These are phyloP conservation scores for Porogramme epimiltina DNA, from an alignment of 1,284 basidiomycete genomes.

Conservation along the genomic window DNA sequence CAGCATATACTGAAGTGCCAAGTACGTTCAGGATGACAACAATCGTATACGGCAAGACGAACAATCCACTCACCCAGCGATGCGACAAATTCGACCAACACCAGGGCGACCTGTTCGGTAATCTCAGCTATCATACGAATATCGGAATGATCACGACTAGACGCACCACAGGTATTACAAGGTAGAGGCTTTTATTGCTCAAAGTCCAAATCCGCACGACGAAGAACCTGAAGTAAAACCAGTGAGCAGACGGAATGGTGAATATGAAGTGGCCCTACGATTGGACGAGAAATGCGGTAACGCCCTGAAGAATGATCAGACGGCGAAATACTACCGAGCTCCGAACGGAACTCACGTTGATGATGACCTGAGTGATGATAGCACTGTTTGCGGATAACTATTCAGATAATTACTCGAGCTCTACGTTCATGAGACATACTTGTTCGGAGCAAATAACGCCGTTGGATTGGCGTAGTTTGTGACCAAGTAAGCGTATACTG, in stretches of 20 bases:
- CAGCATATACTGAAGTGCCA: conserved; percentile 13
- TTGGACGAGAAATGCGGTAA: conserved; percentile 56
- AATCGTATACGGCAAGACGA: background rate
- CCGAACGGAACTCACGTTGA: conserved; percentile 44
- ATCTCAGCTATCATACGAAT: no score
- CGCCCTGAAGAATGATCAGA: conserved; percentile 35
- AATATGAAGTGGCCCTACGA: conserved; percentile 37
- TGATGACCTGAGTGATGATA: conserved; percentile 52
- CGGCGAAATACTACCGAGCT: background rate
- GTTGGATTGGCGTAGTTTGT: conserved; percentile 44
- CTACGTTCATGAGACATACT: no score
- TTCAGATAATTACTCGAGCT: no score
- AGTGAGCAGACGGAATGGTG: no score
- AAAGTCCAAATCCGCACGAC: conserved; percentile 55
- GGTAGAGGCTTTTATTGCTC: conserved; percentile 44
- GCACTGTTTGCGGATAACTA: no score
- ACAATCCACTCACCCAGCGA: background rate
- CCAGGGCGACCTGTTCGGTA: conserved; percentile 38
- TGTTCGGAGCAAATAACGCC: conserved; percentile 29
- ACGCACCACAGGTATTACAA: conserved; percentile 44
- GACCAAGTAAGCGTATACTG: conserved; percentile 59
- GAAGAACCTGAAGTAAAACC: conserved; percentile 42
- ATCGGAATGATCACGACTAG: background rate
- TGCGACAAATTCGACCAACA: conserved; percentile 51
- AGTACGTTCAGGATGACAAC: background rate